Conservation (phyloP, 75 land plant genomes). For the Selaginella tamariscina region DNA sequence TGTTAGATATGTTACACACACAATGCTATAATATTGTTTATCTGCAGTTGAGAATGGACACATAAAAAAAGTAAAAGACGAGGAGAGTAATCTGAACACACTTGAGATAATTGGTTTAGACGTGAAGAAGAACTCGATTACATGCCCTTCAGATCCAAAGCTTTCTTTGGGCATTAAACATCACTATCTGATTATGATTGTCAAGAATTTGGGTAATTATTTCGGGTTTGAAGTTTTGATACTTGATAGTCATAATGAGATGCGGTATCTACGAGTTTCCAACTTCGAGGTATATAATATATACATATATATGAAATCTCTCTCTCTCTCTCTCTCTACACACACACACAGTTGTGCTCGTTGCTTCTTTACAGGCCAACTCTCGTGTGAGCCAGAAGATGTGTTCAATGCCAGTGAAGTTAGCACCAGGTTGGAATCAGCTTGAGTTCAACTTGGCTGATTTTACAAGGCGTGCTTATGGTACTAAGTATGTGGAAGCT, state of each 20-base stretch:
- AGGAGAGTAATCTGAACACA: constrained; percentile 27
- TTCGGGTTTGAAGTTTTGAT: constrained; percentile 33
- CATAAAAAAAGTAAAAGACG: constrained; percentile 29
- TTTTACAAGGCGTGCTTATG: constrained; percentile 36
- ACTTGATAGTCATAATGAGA: constrained; percentile 27
- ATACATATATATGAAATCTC: background rate
- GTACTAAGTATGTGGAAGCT: constrained; percentile 35
- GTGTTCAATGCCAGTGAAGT: constrained; percentile 32
- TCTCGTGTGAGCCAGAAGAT: constrained; percentile 32
- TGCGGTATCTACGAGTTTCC: constrained; percentile 30
- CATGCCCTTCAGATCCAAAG: constrained; percentile 31
- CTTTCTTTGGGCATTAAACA: constrained; percentile 27
- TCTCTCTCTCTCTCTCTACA: too few relatives aligned
- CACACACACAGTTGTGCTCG: background rate
- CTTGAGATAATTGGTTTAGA: constrained; percentile 33
- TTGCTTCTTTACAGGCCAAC: constrained; percentile 15
- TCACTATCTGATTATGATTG: constrained; percentile 30
- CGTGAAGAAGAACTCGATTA: constrained; percentile 27
- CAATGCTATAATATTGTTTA: background rate
- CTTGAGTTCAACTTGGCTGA: constrained; percentile 33
- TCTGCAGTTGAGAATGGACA: constrained; percentile 31
- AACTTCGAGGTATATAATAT: constrained; percentile 25
- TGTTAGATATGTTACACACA: too few relatives aligned
- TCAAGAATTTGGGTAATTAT: constrained; percentile 31
- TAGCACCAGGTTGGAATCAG: constrained; percentile 37